Base-by-base conservation (phyloP, 1,284 basidiomycete species). In the Leccinum pachyderme region DNA sequence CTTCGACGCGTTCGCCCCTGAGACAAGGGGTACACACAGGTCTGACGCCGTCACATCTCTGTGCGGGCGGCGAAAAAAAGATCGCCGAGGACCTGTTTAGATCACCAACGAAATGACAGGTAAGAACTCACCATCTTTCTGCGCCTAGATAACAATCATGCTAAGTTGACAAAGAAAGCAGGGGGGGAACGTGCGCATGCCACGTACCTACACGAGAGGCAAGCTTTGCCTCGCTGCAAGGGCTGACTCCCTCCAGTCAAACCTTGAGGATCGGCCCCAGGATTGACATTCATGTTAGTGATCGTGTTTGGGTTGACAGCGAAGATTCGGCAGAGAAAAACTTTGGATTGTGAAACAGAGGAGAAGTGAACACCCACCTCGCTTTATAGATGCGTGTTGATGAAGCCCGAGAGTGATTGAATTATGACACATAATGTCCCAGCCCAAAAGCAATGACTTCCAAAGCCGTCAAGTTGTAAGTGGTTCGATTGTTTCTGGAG, bases 1-100 rank as follows among this genome's bases (percentile, higher is more conserved):
- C 77, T 1, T 71, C 70, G n/a, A 58, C 57, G 9, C 74, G 64
- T 27, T 72, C 70, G 2, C 69, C 67, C 4, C 67, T 62, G 45
- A 66, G 54, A 54, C 76, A 77, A 43, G 70, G 72, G 2, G 66
- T 62, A 49, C 76, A 77, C 15, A 70, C 58, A 0, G 77, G 77
- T 32, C 71, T 68, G 1, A 48, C 41, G 4, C 77, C 76, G 51
- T 78, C 75, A 39, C 76, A 77, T 67, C 67, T 75, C 76, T 77
- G 35, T 53, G 7, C 4, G 39, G 22, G 39, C 22, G 12, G 12
- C 13, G 22, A 18, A 13, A 15, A 22, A 13, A 41, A 22, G 18
- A 22, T 12, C 5, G 18, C 18, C 18, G 18, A 18, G 11, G 18
- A 24, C 13, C 22, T 33, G 9, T 52, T 41, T 6, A 51, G 47